These are phyloP conservation scores for Tuber magnatum DNA, from an alignment of 495 filamentous ascomycete species.

Conservation along the genomic window DNA sequence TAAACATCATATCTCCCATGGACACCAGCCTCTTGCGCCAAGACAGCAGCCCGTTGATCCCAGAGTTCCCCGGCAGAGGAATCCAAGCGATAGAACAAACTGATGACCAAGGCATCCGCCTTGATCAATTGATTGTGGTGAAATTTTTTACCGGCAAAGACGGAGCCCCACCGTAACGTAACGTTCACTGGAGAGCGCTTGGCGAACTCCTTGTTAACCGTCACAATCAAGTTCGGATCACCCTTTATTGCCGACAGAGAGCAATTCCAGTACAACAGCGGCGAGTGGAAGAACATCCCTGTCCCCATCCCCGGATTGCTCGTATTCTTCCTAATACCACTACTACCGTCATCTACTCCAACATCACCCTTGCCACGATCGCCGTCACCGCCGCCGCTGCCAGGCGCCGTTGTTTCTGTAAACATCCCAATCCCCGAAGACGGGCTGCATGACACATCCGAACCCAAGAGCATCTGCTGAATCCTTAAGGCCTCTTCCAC, in stretches of 20 bases:
- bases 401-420: background rate
- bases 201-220: constrained; percentile 54
- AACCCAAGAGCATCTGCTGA: constrained; percentile 54
- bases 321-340: constrained; percentile 42
- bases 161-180: constrained; percentile 62
- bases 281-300: constrained; percentile 57
- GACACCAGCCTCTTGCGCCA: constrained; percentile 45
- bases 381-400: background rate
- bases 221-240: constrained; percentile 55
- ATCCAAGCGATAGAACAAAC: constrained; percentile 56
- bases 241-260: constrained; percentile 49
- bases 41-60: constrained; percentile 48
- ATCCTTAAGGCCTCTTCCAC: constrained; percentile 56
- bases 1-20: constrained; percentile 54
- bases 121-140: constrained; percentile 54
- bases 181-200: constrained; percentile 57
- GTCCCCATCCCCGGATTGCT: constrained; percentile 40
- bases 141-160: constrained; percentile 68
- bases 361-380: constrained; percentile 3
- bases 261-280: constrained; percentile 67
- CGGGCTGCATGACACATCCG: constrained; percentile 30
- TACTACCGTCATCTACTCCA: background rate
- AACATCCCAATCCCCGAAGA: constrained; percentile 17
- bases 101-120: constrained; percentile 67
- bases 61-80: constrained; percentile 54